These are phyloP conservation scores for Eucalyptus cloeziana DNA, from an alignment of 345 rosid species.

Conservation along the genomic window DNA sequence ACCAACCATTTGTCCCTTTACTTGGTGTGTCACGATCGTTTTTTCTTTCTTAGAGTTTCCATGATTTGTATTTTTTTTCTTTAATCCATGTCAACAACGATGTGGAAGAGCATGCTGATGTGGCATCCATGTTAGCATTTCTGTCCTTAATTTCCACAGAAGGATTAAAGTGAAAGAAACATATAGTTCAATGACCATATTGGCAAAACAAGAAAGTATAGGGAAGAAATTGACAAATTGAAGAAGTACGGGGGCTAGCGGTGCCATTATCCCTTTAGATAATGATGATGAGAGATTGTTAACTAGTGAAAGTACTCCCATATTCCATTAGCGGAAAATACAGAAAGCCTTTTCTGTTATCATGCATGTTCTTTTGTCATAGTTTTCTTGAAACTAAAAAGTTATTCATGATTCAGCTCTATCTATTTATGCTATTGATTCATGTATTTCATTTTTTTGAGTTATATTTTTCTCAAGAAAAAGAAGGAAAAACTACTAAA, in stretches of 20 bases:
- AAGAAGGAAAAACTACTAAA: background rate
- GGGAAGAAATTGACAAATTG: background rate
- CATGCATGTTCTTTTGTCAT: background rate
- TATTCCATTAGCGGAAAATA: background rate
- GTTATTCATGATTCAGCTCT: background rate
- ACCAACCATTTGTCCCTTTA: background rate
- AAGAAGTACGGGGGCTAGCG: background rate
- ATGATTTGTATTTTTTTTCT: background rate
- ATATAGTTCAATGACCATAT: background rate
- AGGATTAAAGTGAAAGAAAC: background rate
- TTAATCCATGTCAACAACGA: background rate
- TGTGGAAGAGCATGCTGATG: background rate
- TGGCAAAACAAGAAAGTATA: background rate
- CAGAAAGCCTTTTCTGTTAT: background rate
- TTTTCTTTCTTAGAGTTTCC: background rate
- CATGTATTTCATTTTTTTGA: background rate
- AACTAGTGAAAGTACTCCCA: background rate
- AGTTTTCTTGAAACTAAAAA: background rate
- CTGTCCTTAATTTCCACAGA: background rate
- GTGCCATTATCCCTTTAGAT: background rate
- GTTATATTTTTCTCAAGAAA: background rate
- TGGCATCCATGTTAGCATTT: background rate
- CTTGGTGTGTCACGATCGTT: background rate
- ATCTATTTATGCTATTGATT: background rate
- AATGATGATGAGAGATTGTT: background rate